Evolutionary conservation across 257 asterid genomes (phyloP), one percentile per base, ranked within the genome.

Genomic region (Thymus quinquecostatus): DNA sequence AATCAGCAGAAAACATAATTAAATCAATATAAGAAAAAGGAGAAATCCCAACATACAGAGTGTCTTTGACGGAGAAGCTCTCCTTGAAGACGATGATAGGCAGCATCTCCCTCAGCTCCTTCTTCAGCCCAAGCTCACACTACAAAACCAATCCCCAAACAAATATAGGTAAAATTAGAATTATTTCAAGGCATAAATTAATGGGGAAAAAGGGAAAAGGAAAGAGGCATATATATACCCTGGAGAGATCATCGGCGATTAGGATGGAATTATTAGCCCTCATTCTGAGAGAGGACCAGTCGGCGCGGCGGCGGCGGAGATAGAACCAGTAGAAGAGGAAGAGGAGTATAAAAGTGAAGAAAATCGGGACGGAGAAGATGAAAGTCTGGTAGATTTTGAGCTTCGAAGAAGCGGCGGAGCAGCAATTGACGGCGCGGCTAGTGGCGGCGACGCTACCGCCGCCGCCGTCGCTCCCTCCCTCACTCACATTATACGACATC

Each of bases 61-160:
- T 72, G 64, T 89, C 95, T 51, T 78, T 87, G 78, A 91, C 96
- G 63, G 86, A 83, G 51, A 87, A 91, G 75, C 92, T 91, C 75
- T 89, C 85, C 58, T 79, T 87, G 86, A 84, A 91, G 29, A 89
- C 87, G 57, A 91, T 67, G 70, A 91, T 78, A 57, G 97, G 97
- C 33, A 91, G 82, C 96, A 91, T 87, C 86, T 89, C 95, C 72
- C 97, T 80, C 72, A 91, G 78, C 80, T 89, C 97, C 84, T 89
- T 89, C 84, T 83, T 86, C 80, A 91, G 43, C 48, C 97, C 97
- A 84, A 85, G 30, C 73, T 87, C 96, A 84, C 88, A 85, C 97
- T 88, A 73, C 27, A 5, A 78, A 4, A 70, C 51, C 75, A 61
- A 71, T 21, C 21, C 21, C 21, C 10, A 69, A 74, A 64, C 47